phyloP scores from a whole-genome alignment of 179 eudicot species.

The Vitellaria paradoxa region DNA sequence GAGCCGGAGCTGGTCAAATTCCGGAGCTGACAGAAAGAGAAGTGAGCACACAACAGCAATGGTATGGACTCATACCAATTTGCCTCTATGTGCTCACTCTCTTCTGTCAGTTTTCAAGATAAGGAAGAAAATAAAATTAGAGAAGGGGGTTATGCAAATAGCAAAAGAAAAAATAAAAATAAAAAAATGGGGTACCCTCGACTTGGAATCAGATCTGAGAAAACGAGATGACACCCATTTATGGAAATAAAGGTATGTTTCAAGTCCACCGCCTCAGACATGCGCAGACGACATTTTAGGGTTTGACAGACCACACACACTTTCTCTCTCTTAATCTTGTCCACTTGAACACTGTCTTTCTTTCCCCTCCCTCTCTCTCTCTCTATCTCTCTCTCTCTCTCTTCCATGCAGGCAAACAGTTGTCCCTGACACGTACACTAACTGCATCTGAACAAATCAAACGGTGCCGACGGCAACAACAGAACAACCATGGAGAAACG shows the following conservation, averaged over 20 bases:
- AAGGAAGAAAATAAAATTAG: background rate
- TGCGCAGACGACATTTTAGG: too few relatives aligned
- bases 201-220: constrained; percentile 19
- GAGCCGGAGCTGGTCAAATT: too few relatives aligned
- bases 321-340: too few relatives aligned
- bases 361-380: too few relatives aligned
- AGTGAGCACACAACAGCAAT: constrained; percentile 36
- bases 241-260: background rate
- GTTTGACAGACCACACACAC: background rate
- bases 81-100: constrained; percentile 70
- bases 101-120: constrained; percentile 52
- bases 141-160: too few relatives aligned
- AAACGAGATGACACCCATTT: constrained; percentile 6
- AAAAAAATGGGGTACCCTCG: too few relatives aligned
- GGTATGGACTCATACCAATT: constrained; percentile 33
- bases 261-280: too few relatives aligned
- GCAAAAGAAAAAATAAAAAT: background rate
- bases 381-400: constrained; percentile 3
- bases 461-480: constrained; percentile 17
- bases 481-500: too few relatives aligned
- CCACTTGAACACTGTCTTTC: too few relatives aligned
- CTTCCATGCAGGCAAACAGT: constrained; percentile 20
- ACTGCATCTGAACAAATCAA: constrained; percentile 17
- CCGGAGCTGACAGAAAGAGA: too few relatives aligned
- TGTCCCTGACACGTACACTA: background rate